These are phyloP conservation scores for Alternaria alternata DNA, from an alignment of 2,329 filamentous ascomycete genomes.

Conservation along the genomic window DNA sequence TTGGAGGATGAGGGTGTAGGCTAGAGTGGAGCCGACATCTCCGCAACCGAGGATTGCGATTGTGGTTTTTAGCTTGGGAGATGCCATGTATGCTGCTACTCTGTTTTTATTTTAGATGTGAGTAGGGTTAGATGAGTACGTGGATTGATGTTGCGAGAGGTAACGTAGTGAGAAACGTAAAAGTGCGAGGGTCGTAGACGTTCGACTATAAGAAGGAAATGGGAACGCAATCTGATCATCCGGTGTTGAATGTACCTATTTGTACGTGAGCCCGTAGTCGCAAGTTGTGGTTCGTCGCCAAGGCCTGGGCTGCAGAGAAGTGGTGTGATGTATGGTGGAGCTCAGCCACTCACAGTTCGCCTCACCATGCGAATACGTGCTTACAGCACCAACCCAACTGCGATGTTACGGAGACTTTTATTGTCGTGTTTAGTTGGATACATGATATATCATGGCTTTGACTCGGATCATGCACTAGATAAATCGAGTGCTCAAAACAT, in stretches of 20 bases:
- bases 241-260: constrained; percentile 13
- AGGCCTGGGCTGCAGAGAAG: constrained; percentile 28
- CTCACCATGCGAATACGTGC: constrained; percentile 4
- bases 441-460: not conserved
- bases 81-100: constrained; percentile 21
- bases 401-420: not conserved
- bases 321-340: constrained; percentile 29
- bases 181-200: not conserved
- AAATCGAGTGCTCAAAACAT: not conserved
- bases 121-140: not conserved
- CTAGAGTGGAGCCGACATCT: constrained; percentile 61
- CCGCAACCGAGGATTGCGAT: constrained; percentile 63
- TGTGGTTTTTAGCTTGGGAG: constrained; percentile 44
- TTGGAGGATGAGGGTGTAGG: constrained; percentile 61
- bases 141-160: not conserved
- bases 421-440: not conserved
- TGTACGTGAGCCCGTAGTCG: not conserved
- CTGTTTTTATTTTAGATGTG: not conserved
- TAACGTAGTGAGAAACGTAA: not conserved
- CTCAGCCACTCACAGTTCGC: constrained; percentile 12
- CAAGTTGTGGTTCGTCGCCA: constrained; percentile 18
- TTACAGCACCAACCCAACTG: not conserved
- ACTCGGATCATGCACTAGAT: not conserved
- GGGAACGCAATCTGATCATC: not conserved
- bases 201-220: not conserved